Base-by-base conservation (phyloP, 257 asterid genomes). In the Mitragyna speciosa region DNA sequence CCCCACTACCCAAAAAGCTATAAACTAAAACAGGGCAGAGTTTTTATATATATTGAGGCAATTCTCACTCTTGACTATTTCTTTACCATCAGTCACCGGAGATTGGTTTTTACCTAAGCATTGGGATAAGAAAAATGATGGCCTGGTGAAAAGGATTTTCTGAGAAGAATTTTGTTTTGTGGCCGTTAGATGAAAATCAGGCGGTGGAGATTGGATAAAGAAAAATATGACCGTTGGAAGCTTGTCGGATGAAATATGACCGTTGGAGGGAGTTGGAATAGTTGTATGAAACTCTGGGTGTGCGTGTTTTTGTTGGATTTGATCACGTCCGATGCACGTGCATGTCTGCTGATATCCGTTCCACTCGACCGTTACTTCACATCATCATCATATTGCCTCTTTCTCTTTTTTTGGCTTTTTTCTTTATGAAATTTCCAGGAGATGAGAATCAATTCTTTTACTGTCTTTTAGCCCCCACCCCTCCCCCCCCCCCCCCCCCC, bases 1-100 rank as follows among this genome's bases (percentile, higher is more conserved):
- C 84, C 93, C 92, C 88, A 87, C 87, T 70, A 86, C 89, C 97
- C 91, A 79, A 93, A 93, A 93, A 86, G 88, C 89, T 90, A 81
- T 83, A 76, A 72, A 49, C 76, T 86, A 71, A 78, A 75, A 63
- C 56, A 76, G 65, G 73, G 58, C 82, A 26, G 85, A 78, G 92
- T 83, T 91, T 87, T 90, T 91, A 87, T 87, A 90, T 85, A 87
- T 81, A 83, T 83, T 54, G 69, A 66, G 19, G 51, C 71, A 14
- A 12, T 68, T 54, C 52, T 36, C 78, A 8, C 78, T 1, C 71
- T 58, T 67, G 71, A 58, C 76, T 87, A 61, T 81, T 70, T 63
- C 70, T 72, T 72, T 39, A 78, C 87, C 69, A 33, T 78, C 65
- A 72, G 54, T 45, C 73, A 79, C 72, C 56, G 30, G 49, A 69